Percentiles rank a stretch among this genome's conserved stretches.
These are phyloP conservation scores for Didymella glomerata DNA, from an alignment of 2,329 filamentous ascomycete species.

Conservation along the genomic window DNA sequence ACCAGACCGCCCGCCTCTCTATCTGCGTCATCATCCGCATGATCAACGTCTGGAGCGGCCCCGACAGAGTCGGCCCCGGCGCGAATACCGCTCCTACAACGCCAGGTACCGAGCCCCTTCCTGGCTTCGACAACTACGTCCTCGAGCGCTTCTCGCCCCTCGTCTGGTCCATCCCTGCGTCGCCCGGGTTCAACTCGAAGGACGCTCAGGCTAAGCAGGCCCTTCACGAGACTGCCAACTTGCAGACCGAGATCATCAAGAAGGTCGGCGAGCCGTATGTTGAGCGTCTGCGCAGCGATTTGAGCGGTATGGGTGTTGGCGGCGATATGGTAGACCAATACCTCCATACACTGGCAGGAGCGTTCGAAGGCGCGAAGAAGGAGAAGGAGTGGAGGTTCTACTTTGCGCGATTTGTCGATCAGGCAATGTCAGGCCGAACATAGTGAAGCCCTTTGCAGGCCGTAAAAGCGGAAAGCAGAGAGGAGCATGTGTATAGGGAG, in stretches of 20 bases:
- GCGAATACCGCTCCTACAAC: slow-evolving; percentile 54
- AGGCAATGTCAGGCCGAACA: slow-evolving; percentile 35
- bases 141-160: slow-evolving; percentile 87
- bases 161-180: slow-evolving; percentile 86
- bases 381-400: slow-evolving; percentile 57
- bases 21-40: slow-evolving; percentile 85
- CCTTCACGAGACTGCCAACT: slow-evolving; percentile 81
- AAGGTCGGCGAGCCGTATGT: slow-evolving; percentile 89
- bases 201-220: slow-evolving; percentile 92
- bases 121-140: slow-evolving; percentile 91
- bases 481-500: not conserved
- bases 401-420: slow-evolving; percentile 55
- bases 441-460: not conserved
- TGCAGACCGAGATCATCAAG: slow-evolving; percentile 89
- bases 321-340: slow-evolving; percentile 72
- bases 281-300: slow-evolving; percentile 70
- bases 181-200: slow-evolving; percentile 79
- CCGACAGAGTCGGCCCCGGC: slow-evolving; percentile 64
- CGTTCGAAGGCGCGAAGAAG: slow-evolving; percentile 49
- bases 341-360: slow-evolving; percentile 57
- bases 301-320: slow-evolving; percentile 71
- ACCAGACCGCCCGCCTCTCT: slow-evolving; percentile 74
- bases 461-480: not conserved
- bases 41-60: slow-evolving; percentile 88
- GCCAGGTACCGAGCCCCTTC: slow-evolving; percentile 66